Base-by-base conservation (phyloP, 768 basidiomycete genomes). In the Podaxis pistillaris region DNA sequence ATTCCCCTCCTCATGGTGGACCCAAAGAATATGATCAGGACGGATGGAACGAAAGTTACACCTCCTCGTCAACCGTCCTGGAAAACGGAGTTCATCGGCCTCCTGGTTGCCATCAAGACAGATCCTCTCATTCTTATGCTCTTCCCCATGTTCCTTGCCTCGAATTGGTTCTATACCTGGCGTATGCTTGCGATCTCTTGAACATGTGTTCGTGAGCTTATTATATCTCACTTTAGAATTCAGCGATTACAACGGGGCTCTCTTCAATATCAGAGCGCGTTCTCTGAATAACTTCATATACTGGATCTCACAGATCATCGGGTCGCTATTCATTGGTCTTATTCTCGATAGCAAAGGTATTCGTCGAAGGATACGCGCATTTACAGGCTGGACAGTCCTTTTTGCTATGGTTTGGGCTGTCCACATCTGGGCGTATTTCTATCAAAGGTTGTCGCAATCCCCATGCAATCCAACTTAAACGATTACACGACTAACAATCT, bases 121-220 rank as follows among this genome's bases (percentile, higher is more conserved):
- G 92, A 94, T 68, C 90, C 89, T 0, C 78, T 81, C 74, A 85
- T 94, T 67, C 63, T 93, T 15, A 75, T 91, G 3, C 81, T 93
- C 19, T 90, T 94, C 78, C 93, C 92, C 12, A 90, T 93, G 87
- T 93, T 93, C 74, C 85, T 92, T 59, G 85, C 89, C 7, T 89
- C 87, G 46, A 93, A 93, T 72, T 93, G 89, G 83, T 92, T 92
- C 75, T 92, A 92, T 70, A 88, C 91, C 2, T 93, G 89, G 89
- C 90, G 89, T 90, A 64, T 69, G 87, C 72, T n/a, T 13, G 38
- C 50, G n/a, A 15, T 1, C 38, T 56, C 24, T 53, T 22, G 28
- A 47, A 1, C 49, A 17, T 37, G 46, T 36, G 22, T 55, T 36
- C 62, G 24, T 56, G 38, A 49, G 49, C 12, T 61, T 65, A 40